Evolutionary conservation across 768 basidiomycete genomes (phyloP), one percentile per base, ranked within the genome.

Genomic region (Exsudoporus frostii): DNA sequence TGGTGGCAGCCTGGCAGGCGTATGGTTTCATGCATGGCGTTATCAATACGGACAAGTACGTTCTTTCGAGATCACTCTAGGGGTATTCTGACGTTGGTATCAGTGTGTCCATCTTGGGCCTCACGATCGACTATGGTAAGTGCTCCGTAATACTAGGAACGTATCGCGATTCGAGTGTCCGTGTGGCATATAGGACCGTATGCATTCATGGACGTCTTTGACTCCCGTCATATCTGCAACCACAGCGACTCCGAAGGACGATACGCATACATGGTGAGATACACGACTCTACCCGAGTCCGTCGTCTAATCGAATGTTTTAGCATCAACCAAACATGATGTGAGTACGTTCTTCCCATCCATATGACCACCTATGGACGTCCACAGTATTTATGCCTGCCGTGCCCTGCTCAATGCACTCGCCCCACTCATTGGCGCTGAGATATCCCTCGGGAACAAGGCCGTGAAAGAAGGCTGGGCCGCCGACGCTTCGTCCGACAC

Each of bases 11-110:
- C 4, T 98, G 97, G 97, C 96, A 98, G 71, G 92, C 83, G 7
- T 90, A 88, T 68, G 92, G 92, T 1, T 94, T 90, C 67, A 92
- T 93, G 92, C 91, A 94, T 64, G 93, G 92, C 0, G 96, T 99
- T 34, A 92, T 99, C 61, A 98, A 98, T 65, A 96, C 95, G 2
- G 96, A 98, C 74, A 97, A 96, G 89, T 88, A 59, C 53, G 79
- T 64, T n/a, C 3, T 24, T 25, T 50, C n/a, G 29, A 37, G 14
- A 14, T 43, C 25, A 10, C 10, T 11, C 41, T 17, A 29, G 8
- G 14, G 1, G 30, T 32, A 27, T 30, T 47, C 51, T 66, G 30
- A 67, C 50, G 13, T n/a, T 39, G 33, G 40, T 33, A 15, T n/a
- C 57, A 90, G 88, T 50, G 81, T 90, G 20, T 90, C 88, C 4